phyloP scores from a whole-genome alignment of 2,329 filamentous ascomycete genomes.

The Venturia effusa region DNA sequence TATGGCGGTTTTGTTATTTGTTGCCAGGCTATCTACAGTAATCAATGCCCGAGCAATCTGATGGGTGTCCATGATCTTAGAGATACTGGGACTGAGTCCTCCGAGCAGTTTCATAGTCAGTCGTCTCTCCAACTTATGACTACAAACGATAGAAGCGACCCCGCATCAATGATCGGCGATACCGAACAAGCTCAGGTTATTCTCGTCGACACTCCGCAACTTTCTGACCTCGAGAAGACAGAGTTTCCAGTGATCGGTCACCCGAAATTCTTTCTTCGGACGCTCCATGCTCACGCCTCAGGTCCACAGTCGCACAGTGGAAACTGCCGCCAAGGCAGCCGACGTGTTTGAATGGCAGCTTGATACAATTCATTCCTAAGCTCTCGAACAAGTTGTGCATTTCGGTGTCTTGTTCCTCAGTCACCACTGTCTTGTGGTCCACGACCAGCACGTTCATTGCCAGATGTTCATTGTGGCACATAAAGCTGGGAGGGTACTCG shows the following conservation, averaged over 20 bases:
- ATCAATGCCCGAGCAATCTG: not conserved
- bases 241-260: not conserved
- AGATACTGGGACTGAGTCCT: not conserved
- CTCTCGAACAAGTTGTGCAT: not conserved
- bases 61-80: not conserved
- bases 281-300: not conserved
- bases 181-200: not conserved
- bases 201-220: not conserved
- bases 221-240: not conserved
- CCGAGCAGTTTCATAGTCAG: not conserved
- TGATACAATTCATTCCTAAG: not conserved
- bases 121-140: not conserved
- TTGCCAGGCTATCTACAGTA: not conserved
- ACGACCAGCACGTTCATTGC: not conserved
- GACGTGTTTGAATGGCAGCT: not conserved
- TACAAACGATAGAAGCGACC: not conserved
- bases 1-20: not conserved
- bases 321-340: not conserved
- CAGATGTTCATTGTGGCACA: slow-evolving; percentile 1
- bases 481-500: not conserved
- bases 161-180: not conserved
- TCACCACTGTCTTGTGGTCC: not conserved
- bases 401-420: not conserved
- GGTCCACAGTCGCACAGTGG: not conserved
- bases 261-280: not conserved